These are phyloP conservation scores for Panicum virgatum DNA, from an alignment of 202 grass and related monocot genomes.

Conservation along the genomic window DNA sequence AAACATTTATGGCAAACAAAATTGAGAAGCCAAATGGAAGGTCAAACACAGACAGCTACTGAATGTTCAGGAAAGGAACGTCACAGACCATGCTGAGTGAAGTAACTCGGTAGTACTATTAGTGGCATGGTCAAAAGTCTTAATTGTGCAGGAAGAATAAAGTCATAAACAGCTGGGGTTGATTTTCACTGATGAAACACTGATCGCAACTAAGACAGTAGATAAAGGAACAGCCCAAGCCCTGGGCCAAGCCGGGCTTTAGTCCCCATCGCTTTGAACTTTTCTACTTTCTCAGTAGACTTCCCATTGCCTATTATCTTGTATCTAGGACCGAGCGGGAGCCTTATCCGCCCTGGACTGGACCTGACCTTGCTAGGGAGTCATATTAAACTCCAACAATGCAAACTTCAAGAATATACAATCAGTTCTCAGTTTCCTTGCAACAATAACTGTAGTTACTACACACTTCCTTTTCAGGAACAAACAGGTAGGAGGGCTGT, in stretches of 20 bases:
- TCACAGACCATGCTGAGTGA: background rate
- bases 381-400: background rate
- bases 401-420: background rate
- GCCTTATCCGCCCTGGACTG: background rate
- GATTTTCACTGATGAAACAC: conserved; percentile 1
- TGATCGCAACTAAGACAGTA: background rate
- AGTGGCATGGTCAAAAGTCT: background rate
- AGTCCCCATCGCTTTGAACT: background rate
- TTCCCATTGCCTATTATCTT: background rate
- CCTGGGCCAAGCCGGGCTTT: background rate
- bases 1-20: background rate
- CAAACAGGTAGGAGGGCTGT: background rate
- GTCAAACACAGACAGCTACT: conserved; percentile 2
- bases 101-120: background rate
- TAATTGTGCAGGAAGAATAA: background rate
- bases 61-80: background rate
- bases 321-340: background rate
- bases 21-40: background rate
- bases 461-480: background rate
- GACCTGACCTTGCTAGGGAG: background rate
- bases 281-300: background rate
- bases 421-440: background rate
- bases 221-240: background rate
- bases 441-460: background rate
- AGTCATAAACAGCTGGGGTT: background rate